Percentiles rank a stretch among this genome's conserved stretches.
Conservation (phyloP, 2,329 filamentous ascomycete species). For the Ascochyta clinopodiicola region DNA sequence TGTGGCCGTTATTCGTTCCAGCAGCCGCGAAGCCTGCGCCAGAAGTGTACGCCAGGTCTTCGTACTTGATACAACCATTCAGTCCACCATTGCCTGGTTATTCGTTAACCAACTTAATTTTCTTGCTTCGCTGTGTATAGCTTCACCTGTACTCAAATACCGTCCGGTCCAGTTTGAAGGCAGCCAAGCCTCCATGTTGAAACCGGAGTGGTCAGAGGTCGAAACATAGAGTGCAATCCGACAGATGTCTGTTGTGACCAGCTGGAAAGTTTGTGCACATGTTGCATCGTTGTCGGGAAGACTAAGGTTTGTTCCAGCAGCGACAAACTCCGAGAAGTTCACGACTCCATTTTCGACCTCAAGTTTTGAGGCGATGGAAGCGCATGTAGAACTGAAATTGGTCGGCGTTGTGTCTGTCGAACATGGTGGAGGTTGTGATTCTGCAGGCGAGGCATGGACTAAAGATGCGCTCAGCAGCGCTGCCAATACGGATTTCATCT, state of each 20-base stretch:
- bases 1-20: slow-evolving; percentile 53
- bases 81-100: slow-evolving; percentile 49
- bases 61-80: slow-evolving; percentile 50
- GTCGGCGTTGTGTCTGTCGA: not conserved
- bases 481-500: slow-evolving; percentile 26
- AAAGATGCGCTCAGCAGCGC: slow-evolving; percentile 15
- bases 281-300: slow-evolving; percentile 50
- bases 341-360: slow-evolving; percentile 45
- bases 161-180: slow-evolving; percentile 51
- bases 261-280: slow-evolving; percentile 44
- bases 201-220: slow-evolving; percentile 49
- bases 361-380: slow-evolving; percentile 39
- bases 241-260: slow-evolving; percentile 49
- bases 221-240: slow-evolving; percentile 50
- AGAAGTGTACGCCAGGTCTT: slow-evolving; percentile 48
- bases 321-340: slow-evolving; percentile 47
- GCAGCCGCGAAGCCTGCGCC: slow-evolving; percentile 50
- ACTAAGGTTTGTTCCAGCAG: slow-evolving; percentile 50
- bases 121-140: not conserved
- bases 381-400: slow-evolving; percentile 33
- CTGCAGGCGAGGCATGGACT: not conserved
- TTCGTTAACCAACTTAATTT: not conserved
- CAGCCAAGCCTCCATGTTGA: slow-evolving; percentile 55
- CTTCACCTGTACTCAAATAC: slow-evolving; percentile 32
- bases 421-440: not conserved